Evolutionary conservation across 768 basidiomycete species (phyloP), one percentile per base, ranked within the genome.

Genomic region (Rhizopogon vinicolor): DNA sequence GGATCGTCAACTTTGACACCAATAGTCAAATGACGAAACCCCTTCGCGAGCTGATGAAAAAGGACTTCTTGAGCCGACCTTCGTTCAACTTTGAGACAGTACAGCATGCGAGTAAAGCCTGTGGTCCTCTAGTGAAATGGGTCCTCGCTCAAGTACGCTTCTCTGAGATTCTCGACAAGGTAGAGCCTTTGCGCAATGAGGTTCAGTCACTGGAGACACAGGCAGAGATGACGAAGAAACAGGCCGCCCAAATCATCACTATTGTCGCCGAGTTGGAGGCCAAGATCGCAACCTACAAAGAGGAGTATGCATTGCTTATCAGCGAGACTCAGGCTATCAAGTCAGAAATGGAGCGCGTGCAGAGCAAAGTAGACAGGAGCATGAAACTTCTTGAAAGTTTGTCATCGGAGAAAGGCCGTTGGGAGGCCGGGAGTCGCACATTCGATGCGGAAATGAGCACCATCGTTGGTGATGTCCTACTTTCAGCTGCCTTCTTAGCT

Each of bases 361-460:
- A 98, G 67, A 85, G 88, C 74, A 97, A 97, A 72, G 97, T 99
- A 37, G 90, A 96, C 67, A 89, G 96, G 60, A 96, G 93, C 68
- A 92, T 98, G 88, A 97, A 87, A 59, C 78, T 98, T 45, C 78
- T 99, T 42, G 90, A 89, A 66, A 96, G 92, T 71, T 76, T 99
- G 63, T 97, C 94, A 8, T 98, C 97, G 0, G 97, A 99, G 71
- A 83, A 92, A 67, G 79, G 81, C 42, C 86, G 97, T 58, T 99
- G 97, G 97, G 94, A 98, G 68, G 75, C 83, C 3, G 93, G 94
- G 35, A 98, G 95, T 70, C 85, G 87, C 49, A 94, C 94, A 0
- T 99, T 99, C 68, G 97, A 98, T 63, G 84, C 87, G 1, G 96
- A 98, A 71, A 98, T 98, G 96, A 89, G 92, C 68, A 99, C 97